These are phyloP conservation scores for Earliella scabrosa DNA, from an alignment of 1,284 basidiomycete species.

Conservation along the genomic window DNA sequence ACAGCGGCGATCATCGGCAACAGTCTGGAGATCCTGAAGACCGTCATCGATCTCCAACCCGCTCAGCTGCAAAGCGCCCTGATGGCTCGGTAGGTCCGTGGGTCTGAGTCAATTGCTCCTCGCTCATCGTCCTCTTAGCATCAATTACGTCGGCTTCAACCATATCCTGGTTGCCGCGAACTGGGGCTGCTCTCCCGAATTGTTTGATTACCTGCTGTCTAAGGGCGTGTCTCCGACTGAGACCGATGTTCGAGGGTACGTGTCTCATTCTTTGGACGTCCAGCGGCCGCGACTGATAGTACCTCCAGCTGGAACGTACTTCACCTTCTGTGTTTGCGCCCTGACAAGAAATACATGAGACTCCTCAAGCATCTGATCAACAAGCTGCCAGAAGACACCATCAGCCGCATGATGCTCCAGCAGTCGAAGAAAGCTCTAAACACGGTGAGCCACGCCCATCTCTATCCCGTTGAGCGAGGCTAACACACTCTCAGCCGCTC, in stretches of 20 bases:
- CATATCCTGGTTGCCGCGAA: conserved; percentile 46
- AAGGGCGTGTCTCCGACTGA: conserved; percentile 49
- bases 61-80: conserved; percentile 43
- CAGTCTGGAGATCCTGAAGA: conserved; percentile 44
- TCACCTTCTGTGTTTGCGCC: conserved; percentile 45
- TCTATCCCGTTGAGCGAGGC: neutral
- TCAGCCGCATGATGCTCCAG: conserved; percentile 45
- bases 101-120: neutral
- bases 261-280: neutral
- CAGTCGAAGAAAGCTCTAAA: conserved; percentile 47
- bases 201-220: conserved; percentile 55
- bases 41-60: conserved; percentile 45
- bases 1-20: conserved; percentile 44
- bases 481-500: conserved; percentile 44
- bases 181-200: conserved; percentile 30
- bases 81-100: conserved; percentile 42
- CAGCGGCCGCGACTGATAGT: too few species aligned
- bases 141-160: conserved; percentile 51
- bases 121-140: conserved; percentile 30
- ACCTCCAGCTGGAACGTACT: conserved; percentile 63
- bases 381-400: conserved; percentile 52
- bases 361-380: conserved; percentile 48
- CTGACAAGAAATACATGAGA: conserved; percentile 26
- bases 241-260: conserved; percentile 49
- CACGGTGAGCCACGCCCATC: conserved; percentile 42